Evolutionary conservation across 768 basidiomycete species (phyloP), one percentile per base, ranked within the genome.

Genomic region (Pluteus cervinus): DNA sequence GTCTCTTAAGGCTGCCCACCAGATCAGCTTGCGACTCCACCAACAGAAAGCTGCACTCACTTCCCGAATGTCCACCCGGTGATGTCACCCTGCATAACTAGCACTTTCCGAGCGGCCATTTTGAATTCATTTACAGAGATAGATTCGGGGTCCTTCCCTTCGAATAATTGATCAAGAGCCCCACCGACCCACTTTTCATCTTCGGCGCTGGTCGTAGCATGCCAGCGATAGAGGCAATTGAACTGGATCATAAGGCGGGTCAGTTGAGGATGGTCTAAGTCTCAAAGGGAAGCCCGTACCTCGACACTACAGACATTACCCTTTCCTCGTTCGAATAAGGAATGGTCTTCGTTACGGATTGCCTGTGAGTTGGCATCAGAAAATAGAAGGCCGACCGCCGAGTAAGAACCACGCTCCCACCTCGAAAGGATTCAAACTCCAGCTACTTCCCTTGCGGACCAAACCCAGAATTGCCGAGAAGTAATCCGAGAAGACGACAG

Each of bases 291-390:
- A 2, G 9, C 26, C 52, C 60, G 24, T 44, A 83, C 84, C 69
- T 91, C 87, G 21, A 87, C 82, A 57, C 85, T 87, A 57, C 80
- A 82, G 10, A 76, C 74, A 52, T 91, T 90, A 2, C 88, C 87
- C 33, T 76, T 75, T 4, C 87, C 88, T 42, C 88, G 72, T 51
- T 86, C 84, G 30, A 88, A 85, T 7, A 81, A 51, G 4, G 73
- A 57, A 49, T 82, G 84, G 40, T 84, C 78, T 0, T 60, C 48
- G 1, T 64, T 59, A 20, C 86, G 68, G 3, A 89, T 73, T 73
- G 87, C 82, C 76, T 84, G 36, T 6, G 34, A 28, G 4, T 24
- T 16, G 31, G 23, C 12, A 9, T 30, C 14, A 18, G 4, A 1
- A 29, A 7, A 11, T 21, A 17, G 17, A 9, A 8, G 20, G 9